Conservation (phyloP, 768 basidiomycete genomes). For the Daedaleopsis nitida region DNA sequence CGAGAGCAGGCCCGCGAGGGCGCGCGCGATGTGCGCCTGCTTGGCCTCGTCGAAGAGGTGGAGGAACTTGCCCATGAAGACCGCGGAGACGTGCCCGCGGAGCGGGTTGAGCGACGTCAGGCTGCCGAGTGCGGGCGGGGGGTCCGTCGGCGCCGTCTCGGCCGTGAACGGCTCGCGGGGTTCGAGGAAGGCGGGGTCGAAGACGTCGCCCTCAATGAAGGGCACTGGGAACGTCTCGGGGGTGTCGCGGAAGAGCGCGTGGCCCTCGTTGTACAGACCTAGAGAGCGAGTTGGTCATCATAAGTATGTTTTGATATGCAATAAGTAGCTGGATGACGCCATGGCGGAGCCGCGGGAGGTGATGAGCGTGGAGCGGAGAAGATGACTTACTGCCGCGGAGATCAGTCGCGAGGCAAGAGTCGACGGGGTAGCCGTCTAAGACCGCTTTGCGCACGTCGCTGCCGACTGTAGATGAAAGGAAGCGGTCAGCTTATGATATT, state of each 20-base stretch:
- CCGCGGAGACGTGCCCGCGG: constrained; percentile 46
- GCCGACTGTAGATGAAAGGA: constrained; percentile 32
- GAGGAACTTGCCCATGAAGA: constrained; percentile 52
- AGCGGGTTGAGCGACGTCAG: constrained; percentile 46
- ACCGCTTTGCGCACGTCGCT: constrained; percentile 41
- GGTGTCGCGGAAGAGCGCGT: constrained; percentile 55
- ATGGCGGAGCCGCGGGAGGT: background rate
- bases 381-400: constrained; percentile 31
- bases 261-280: constrained; percentile 64
- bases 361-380: background rate
- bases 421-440: constrained; percentile 42
- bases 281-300: too few species aligned
- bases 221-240: constrained; percentile 51
- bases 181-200: constrained; percentile 45
- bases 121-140: constrained; percentile 29
- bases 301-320: too few species aligned
- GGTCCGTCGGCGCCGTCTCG: background rate
- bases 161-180: constrained; percentile 26
- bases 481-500: constrained; percentile 2
- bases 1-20: constrained; percentile 19
- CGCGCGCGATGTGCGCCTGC: constrained; percentile 41
- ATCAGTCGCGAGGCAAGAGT: constrained; percentile 39
- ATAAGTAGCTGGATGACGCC: background rate
- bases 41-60: constrained; percentile 41
- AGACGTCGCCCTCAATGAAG: constrained; percentile 56